Evolutionary conservation across 768 basidiomycete genomes (phyloP).

Genomic region (Boletales sp.): DNA sequence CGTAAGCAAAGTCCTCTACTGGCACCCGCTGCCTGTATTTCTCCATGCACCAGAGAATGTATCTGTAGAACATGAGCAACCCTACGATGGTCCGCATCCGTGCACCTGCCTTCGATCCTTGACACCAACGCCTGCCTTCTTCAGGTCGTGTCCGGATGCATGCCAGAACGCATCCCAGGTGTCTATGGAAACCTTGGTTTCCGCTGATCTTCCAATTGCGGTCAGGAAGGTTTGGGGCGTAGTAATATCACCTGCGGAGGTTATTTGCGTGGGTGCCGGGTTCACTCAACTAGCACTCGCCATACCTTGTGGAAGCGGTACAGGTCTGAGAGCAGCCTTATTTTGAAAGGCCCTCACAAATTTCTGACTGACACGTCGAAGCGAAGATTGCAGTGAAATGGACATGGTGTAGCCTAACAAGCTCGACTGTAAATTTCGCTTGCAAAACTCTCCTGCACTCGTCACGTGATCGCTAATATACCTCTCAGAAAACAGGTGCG

Average conservation of each 20-base stretch:
- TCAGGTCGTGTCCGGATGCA: constrained; percentile 52
- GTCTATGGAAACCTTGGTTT: constrained; percentile 60
- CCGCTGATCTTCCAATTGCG: constrained; percentile 66
- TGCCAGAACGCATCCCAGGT: constrained; percentile 77
- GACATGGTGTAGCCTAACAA: constrained; percentile 16
- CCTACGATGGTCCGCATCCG: not conserved
- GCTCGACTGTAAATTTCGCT: constrained; percentile 1
- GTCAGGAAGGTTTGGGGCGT: constrained; percentile 66
- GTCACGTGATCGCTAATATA: constrained; percentile 17
- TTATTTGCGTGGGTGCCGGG: constrained; percentile 5
- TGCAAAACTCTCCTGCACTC: not conserved
- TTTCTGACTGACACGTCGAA: constrained; percentile 16
- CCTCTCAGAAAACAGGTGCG: constrained; percentile 77
- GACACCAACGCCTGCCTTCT: constrained; percentile 60
- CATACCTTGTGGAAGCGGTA: constrained; percentile 24
- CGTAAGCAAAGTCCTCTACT: constrained; percentile 60
- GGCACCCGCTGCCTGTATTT: constrained; percentile 62
- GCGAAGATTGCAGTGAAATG: constrained; percentile 14
- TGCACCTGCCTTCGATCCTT: constrained; percentile 64
- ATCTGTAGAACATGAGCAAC: constrained; percentile 41
- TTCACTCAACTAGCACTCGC: not conserved
- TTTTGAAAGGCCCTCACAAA: constrained; percentile 31
- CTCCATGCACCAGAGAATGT: constrained; percentile 83
- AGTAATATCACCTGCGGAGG: constrained; percentile 41
- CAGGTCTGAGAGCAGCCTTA: constrained; percentile 19